Evolutionary conservation across 2,329 filamentous ascomycete genomes (phyloP).

Genomic region (Cadophora sp.): DNA sequence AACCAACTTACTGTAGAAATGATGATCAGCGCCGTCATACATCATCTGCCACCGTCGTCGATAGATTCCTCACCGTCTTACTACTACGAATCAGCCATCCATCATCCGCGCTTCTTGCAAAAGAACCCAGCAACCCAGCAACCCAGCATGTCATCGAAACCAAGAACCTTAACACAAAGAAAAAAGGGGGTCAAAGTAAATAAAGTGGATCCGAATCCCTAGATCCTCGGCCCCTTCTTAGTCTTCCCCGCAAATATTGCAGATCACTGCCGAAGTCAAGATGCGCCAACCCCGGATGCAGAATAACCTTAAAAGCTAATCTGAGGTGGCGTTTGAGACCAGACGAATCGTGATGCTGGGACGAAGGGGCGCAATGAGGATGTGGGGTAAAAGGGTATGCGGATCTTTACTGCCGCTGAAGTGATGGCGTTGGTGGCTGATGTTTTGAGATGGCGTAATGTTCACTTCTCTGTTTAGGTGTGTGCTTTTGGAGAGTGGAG

Average conservation of each 20-base stretch:
- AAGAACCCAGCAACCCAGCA: not conserved
- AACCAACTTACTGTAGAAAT: slow-evolving; percentile 4
- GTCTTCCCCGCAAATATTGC: slow-evolving; percentile 23
- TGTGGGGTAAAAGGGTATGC: not conserved
- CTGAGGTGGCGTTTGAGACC: not conserved
- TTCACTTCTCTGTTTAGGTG: not conserved
- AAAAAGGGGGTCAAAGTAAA: too few relatives aligned
- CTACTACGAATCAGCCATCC: not conserved
- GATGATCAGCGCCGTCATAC: not conserved
- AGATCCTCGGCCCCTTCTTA: slow-evolving; percentile 19
- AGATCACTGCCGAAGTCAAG: slow-evolving; percentile 26
- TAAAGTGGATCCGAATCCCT: slow-evolving; percentile 3
- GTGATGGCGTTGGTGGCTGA: slow-evolving; percentile 17
- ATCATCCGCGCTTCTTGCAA: not conserved
- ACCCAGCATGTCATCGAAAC: too few relatives aligned
- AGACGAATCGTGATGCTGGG: slow-evolving; percentile 1
- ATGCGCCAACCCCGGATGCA: slow-evolving; percentile 21
- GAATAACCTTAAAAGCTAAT: slow-evolving; percentile 24
- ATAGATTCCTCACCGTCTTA: not conserved
- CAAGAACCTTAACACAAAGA: too few relatives aligned
- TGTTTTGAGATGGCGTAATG: not conserved
- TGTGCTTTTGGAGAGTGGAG: not conserved
- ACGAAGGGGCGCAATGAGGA: not conserved
- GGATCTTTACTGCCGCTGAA: slow-evolving; percentile 3
- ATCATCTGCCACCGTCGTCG: not conserved